These are phyloP conservation scores for Macadamia tetraphylla DNA, from an alignment of 164 flowering plant species.

Conservation along the genomic window DNA sequence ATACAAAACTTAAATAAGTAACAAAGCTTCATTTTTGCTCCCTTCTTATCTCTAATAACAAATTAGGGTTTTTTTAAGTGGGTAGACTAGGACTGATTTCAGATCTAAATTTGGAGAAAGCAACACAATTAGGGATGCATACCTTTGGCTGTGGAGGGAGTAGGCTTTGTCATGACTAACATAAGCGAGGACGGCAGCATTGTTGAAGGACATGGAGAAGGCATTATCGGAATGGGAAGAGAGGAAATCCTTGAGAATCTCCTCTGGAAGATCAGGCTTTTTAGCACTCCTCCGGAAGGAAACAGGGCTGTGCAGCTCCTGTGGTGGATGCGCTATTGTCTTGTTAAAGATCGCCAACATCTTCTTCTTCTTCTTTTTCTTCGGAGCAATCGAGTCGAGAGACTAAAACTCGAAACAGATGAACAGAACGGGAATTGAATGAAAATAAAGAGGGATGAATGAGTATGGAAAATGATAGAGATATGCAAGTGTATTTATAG, in stretches of 20 bases:
- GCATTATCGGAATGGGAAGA: slow-evolving; percentile 43
- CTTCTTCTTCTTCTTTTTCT: not conserved
- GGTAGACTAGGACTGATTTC: no score
- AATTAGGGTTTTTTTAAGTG: no score
- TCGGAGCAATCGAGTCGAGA: no score
- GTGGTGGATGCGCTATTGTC: slow-evolving; percentile 73
- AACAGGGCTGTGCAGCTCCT: slow-evolving; percentile 80
- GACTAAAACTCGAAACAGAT: no score
- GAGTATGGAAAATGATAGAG: no score
- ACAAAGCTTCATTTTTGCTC: no score
- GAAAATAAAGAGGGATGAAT: no score
- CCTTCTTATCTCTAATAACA: no score
- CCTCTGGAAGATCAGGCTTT: slow-evolving; percentile 56
- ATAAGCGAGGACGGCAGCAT: slow-evolving; percentile 66
- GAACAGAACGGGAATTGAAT: no score
- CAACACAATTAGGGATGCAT: not conserved
- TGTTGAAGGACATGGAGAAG: slow-evolving; percentile 49
- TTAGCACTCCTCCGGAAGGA: slow-evolving; percentile 23
- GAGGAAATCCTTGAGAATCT: slow-evolving; percentile 54
- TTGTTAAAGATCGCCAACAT: slow-evolving; percentile 93
- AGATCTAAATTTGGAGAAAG: no score
- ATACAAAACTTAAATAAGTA: no score
- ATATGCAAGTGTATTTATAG: no score
- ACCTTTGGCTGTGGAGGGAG: slow-evolving; percentile 34
- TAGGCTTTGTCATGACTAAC: slow-evolving; percentile 22